These are phyloP conservation scores for Erodium trifolium DNA, from an alignment of 441 rosid genomes.

Conservation along the genomic window DNA sequence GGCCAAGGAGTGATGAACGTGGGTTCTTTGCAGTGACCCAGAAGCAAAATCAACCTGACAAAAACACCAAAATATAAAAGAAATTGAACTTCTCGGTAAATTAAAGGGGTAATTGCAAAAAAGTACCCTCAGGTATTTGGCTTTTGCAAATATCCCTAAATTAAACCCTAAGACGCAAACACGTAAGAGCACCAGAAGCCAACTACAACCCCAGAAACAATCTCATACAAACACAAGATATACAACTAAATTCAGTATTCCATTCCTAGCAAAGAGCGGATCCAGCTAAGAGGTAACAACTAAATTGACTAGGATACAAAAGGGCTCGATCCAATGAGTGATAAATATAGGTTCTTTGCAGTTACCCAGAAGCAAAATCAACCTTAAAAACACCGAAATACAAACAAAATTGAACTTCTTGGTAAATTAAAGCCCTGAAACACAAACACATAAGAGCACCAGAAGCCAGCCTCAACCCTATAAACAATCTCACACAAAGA, in stretches of 20 bases:
- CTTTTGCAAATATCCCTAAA: no score
- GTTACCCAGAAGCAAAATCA: background rate
- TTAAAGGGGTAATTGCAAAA: no score
- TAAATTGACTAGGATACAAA: no score
- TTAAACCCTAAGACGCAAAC: no score
- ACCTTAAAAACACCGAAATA: background rate
- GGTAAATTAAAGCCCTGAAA: background rate
- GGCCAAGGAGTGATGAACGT: constrained; percentile 5
- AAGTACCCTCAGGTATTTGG: no score
- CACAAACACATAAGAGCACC: background rate
- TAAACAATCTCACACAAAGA: no score
- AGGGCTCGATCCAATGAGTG: background rate
- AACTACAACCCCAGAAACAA: background rate
- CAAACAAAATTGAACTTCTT: background rate
- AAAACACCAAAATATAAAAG: background rate
- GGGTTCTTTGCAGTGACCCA: constrained; percentile 13
- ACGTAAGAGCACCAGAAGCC: no score
- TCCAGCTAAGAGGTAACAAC: background rate
- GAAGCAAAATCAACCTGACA: background rate
- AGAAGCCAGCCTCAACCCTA: no score
- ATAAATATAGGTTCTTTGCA: background rate
- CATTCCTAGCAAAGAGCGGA: background rate
- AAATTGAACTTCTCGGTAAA: background rate
- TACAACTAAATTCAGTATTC: background rate
- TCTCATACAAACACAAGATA: background rate